Conservation (phyloP, 164 flowering plant species). For the Tetrastigma voinierianum region DNA sequence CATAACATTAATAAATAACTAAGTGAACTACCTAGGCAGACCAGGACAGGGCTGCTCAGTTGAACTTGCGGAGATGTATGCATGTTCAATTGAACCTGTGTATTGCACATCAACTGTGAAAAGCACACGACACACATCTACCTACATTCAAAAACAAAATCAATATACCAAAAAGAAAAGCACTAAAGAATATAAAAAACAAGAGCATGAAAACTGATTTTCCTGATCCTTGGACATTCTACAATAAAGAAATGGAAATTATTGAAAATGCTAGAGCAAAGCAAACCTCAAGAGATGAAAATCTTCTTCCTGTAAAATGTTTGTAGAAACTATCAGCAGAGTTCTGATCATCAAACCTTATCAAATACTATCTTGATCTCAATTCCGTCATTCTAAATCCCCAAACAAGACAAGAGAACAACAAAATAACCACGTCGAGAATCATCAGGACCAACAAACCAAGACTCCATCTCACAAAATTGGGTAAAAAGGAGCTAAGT, state of each 20-base stretch:
- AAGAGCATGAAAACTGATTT: no score
- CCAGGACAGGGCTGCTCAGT: no score
- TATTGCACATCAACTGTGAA: constrained; percentile 82
- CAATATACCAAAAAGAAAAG: no score
- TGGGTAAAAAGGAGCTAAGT: not conserved
- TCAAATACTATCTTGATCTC: constrained; percentile 79
- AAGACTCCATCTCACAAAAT: not conserved
- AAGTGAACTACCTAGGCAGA: constrained; percentile 49
- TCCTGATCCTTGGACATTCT: no score
- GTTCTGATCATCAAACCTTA: constrained; percentile 70
- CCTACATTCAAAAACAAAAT: constrained; percentile 38
- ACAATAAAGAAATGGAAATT: no score
- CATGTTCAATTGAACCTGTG: constrained; percentile 78
- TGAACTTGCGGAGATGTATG: constrained; percentile 63
- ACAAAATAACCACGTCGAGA: not conserved
- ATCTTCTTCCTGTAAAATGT: constrained; percentile 71
- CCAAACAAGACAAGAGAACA: constrained; percentile 5
- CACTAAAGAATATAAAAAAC: not conserved
- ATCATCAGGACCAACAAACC: not conserved
- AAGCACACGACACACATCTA: constrained; percentile 54
- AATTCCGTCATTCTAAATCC: constrained; percentile 70
- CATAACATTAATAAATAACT: constrained; percentile 2
- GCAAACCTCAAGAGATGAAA: constrained; percentile 85
- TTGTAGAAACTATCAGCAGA: constrained; percentile 70
- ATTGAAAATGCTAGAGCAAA: no score